These are phyloP conservation scores for Hypericum perforatum DNA, from an alignment of 345 rosid genomes.

Conservation along the genomic window DNA sequence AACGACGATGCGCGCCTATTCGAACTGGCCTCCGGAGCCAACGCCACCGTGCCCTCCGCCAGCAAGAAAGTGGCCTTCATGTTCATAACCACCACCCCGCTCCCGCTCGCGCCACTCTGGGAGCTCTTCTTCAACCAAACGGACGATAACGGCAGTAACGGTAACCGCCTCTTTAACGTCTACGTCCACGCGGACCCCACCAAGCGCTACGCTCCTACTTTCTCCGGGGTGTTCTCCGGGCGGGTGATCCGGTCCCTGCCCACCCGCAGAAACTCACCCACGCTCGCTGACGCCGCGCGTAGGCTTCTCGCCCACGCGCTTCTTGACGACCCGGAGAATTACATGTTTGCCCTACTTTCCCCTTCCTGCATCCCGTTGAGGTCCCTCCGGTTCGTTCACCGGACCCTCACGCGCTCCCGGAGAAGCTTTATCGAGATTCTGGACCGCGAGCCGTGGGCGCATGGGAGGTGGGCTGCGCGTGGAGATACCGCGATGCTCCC, in stretches of 20 bases:
- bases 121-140: slow-evolving; percentile 43
- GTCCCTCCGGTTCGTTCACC: slow-evolving; percentile 50
- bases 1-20: slow-evolving; percentile 40
- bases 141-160: background rate
- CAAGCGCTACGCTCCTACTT: slow-evolving; percentile 28
- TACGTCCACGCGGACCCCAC: slow-evolving; percentile 68
- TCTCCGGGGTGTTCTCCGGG: slow-evolving; percentile 44
- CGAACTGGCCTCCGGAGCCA: slow-evolving; percentile 36
- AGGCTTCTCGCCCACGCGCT: slow-evolving; percentile 60
- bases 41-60: slow-evolving; percentile 18
- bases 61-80: slow-evolving; percentile 59
- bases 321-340: slow-evolving; percentile 40
- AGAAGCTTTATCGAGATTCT: slow-evolving; percentile 72
- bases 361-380: slow-evolving; percentile 62
- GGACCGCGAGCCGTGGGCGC: slow-evolving; percentile 37
- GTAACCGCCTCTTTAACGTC: slow-evolving; percentile 37
- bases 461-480: slow-evolving; percentile 73
- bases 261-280: slow-evolving; percentile 38
- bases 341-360: slow-evolving; percentile 63
- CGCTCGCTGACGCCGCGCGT: slow-evolving; percentile 65
- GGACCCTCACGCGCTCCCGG: slow-evolving; percentile 24
- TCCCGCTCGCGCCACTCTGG: slow-evolving; percentile 61
- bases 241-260: slow-evolving; percentile 52
- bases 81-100: slow-evolving; percentile 57
- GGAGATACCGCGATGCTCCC: slow-evolving; percentile 62